phyloP scores from a whole-genome alignment of 139 green algal species.

The Tetradesmus lagerheimii region DNA sequence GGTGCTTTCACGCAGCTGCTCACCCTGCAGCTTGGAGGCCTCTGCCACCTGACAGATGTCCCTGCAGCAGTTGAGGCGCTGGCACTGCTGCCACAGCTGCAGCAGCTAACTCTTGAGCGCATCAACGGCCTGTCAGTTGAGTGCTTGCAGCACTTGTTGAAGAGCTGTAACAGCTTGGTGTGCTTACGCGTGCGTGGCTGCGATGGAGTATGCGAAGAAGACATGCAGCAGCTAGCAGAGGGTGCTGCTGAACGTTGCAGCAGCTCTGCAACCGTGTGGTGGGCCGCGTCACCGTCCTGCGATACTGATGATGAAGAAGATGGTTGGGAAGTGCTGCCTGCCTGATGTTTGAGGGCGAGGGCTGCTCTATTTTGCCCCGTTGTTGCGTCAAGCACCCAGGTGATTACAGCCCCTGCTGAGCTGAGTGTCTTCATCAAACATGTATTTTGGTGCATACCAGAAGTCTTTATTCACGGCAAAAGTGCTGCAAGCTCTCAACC shows the following conservation, averaged over 20 bases:
- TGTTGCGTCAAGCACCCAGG: neutral
- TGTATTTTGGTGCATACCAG: no score
- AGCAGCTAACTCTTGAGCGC: neutral
- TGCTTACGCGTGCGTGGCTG: constrained; percentile 12
- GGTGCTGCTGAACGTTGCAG: neutral
- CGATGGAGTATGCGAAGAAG: neutral
- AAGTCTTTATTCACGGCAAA: no score
- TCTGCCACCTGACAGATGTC: neutral
- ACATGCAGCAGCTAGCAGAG: constrained; percentile 17
- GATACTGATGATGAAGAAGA: constrained; percentile 41
- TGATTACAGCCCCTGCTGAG: neutral
- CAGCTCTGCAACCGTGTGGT: constrained; percentile 14
- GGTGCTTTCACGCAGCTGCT: neutral
- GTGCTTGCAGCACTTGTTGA: neutral
- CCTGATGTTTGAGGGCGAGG: neutral
- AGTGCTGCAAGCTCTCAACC: neutral
- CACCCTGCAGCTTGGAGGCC: constrained; percentile 22
- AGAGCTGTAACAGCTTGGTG: neutral
- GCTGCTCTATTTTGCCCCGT: neutral
- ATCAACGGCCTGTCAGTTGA: neutral
- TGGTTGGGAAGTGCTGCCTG: neutral
- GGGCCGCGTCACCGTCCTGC: neutral
- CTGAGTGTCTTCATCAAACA: neutral
- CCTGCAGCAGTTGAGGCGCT: neutral
- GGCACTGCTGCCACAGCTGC: neutral